phyloP scores from a whole-genome alignment of 805 yeast genomes.

The Hanseniaspora vineae region DNA sequence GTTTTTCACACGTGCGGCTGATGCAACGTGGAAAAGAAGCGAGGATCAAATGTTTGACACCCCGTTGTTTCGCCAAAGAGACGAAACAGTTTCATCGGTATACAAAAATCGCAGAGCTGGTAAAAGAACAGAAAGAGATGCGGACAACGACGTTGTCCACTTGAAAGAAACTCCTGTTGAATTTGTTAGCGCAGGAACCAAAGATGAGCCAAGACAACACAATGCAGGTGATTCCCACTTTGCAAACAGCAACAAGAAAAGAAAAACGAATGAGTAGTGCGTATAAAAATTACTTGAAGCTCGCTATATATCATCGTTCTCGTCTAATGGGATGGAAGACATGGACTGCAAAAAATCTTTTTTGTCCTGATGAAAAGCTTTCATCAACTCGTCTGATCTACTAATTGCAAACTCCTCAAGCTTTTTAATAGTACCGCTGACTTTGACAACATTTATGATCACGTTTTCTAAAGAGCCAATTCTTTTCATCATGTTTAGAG shows the following conservation, averaged over 20 bases:
- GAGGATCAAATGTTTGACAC: constrained; percentile 45
- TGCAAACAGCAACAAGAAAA: constrained; percentile 7
- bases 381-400: constrained; percentile 28
- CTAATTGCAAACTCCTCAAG: constrained; percentile 59
- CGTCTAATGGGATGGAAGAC: background rate
- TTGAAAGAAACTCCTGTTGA: constrained; percentile 7
- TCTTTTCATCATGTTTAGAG: constrained; percentile 40
- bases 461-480: constrained; percentile 36
- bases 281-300: background rate
- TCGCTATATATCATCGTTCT: background rate
- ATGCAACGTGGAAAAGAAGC: constrained; percentile 17
- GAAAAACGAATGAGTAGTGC: background rate
- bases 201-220: background rate
- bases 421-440: constrained; percentile 80
- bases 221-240: constrained; percentile 7
- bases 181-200: constrained; percentile 7
- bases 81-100: constrained; percentile 16
- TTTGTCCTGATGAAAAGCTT: constrained; percentile 2
- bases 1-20: constrained; percentile 36
- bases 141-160: background rate
- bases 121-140: background rate
- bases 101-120: background rate
- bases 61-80: constrained; percentile 45
- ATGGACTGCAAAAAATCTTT: background rate
- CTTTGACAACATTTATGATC: constrained; percentile 48